A percentile compares a stretch with the other conserved stretches of the same genome.
phyloP scores from a whole-genome alignment of 192 early-diverging fungal species.

The Entomortierella parvispora region DNA sequence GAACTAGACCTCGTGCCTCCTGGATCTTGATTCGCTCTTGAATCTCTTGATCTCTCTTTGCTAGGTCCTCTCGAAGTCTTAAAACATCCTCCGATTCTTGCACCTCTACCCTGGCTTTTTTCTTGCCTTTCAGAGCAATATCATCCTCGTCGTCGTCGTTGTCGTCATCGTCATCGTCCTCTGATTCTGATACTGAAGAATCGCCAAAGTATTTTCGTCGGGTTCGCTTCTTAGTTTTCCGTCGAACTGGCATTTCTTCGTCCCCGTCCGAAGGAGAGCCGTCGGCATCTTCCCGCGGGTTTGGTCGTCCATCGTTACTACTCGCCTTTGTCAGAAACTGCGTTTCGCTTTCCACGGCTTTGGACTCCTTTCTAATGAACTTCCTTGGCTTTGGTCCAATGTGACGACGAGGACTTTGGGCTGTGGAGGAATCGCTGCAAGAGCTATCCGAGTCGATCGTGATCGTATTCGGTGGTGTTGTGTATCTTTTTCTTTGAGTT shows the following conservation, averaged over 20 bases:
- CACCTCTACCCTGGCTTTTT: background rate
- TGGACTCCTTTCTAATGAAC: too few species aligned
- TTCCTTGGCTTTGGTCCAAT: too few species aligned
- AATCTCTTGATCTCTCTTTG: conserved; percentile 30
- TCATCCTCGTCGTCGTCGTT: background rate
- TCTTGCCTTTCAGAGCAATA: background rate
- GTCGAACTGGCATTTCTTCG: background rate
- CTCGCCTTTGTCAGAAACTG: too few species aligned
- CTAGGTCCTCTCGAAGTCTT: conserved; percentile 21
- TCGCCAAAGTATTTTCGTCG: conserved; percentile 25
- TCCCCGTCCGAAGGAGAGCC: background rate
- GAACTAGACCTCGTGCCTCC: conserved; percentile 16
- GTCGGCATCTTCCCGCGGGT: background rate
- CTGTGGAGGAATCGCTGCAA: too few species aligned
- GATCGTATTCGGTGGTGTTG: background rate
- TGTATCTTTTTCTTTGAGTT: background rate
- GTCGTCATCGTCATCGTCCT: background rate
- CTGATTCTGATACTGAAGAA: background rate
- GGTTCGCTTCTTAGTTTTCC: background rate
- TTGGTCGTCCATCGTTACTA: too few species aligned
- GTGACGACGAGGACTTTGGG: too few species aligned
- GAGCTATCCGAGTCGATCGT: too few species aligned
- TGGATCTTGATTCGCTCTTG: conserved; percentile 41
- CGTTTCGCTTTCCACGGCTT: too few species aligned
- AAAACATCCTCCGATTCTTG: conserved; percentile 24